phyloP scores from a whole-genome alignment of 2,329 filamentous ascomycete species.

The Botrytis tulipae region DNA sequence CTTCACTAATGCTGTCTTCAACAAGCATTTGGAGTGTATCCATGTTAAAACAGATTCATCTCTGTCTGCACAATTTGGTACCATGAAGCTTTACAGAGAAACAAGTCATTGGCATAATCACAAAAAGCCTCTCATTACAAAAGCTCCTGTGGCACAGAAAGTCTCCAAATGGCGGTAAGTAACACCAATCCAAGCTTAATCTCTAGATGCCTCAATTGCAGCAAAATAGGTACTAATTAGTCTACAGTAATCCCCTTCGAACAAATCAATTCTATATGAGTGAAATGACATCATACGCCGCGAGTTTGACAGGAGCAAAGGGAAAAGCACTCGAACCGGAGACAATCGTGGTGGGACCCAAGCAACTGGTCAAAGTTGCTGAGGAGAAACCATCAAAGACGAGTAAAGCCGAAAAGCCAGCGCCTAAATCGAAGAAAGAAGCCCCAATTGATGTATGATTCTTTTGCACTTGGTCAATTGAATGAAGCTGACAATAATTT shows the following conservation, averaged over 20 bases:
- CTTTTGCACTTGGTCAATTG: not conserved
- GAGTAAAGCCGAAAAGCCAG: constrained; percentile 24
- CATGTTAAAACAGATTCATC: constrained; percentile 40
- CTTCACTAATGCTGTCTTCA: constrained; percentile 49
- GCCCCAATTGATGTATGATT: constrained; percentile 24
- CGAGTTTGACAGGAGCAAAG: constrained; percentile 63
- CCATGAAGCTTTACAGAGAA: constrained; percentile 47
- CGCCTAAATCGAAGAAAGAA: constrained; percentile 31
- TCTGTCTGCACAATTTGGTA: constrained; percentile 27
- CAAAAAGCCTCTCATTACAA: constrained; percentile 50
- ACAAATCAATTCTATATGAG: constrained; percentile 62
- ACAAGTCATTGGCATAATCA: constrained; percentile 62
- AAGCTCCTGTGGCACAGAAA: constrained; percentile 44
- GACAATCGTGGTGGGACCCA: constrained; percentile 53
- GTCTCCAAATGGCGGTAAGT: constrained; percentile 39
- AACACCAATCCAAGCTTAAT: not conserved
- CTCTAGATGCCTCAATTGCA: not conserved
- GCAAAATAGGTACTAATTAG: not conserved
- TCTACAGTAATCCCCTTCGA: constrained; percentile 36
- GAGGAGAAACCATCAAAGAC: constrained; percentile 34
- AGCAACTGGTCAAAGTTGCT: constrained; percentile 32
- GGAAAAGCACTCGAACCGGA: constrained; percentile 65
- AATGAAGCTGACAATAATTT: not conserved
- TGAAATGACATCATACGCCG: constrained; percentile 66
- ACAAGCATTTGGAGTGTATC: constrained; percentile 47